These are phyloP conservation scores for Begonia masoniana DNA, from an alignment of 306 rosid genomes.

Conservation along the genomic window DNA sequence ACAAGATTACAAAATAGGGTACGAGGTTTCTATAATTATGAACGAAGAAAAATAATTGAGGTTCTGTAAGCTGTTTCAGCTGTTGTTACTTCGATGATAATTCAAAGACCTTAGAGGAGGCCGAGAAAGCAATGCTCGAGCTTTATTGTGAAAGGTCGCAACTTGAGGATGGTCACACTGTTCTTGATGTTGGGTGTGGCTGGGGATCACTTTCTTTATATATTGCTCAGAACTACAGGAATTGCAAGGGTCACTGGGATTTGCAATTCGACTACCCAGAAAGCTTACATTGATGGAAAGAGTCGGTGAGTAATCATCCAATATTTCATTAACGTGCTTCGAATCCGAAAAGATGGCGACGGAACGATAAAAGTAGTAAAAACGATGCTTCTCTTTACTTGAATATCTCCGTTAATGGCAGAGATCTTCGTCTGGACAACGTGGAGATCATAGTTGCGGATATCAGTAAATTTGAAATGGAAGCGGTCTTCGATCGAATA, in stretches of 20 bases:
- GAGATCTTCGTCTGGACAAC: conserved; percentile 54
- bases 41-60: too few relatives aligned
- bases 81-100: conserved; percentile 62
- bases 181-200: conserved; percentile 88
- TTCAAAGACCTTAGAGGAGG: conserved; percentile 57
- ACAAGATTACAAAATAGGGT: too few relatives aligned
- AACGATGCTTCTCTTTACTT: too few relatives aligned
- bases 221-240: conserved; percentile 58
- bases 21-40: too few relatives aligned
- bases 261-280: conserved; percentile 78
- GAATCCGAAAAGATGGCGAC: too few relatives aligned
- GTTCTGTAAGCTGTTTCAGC: conserved; percentile 27
- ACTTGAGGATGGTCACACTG: conserved; percentile 55
- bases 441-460: conserved; percentile 71
- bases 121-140: conserved; percentile 75
- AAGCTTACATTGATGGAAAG: conserved; percentile 50
- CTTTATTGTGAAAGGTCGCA: conserved; percentile 59
- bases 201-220: conserved; percentile 81
- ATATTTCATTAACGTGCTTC: too few relatives aligned
- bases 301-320: conserved; percentile 21
- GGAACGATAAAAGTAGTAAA: too few relatives aligned
- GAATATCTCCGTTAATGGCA: conserved; percentile 12
- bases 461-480: conserved; percentile 65
- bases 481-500: conserved; percentile 66
- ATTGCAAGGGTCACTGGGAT: conserved; percentile 72